A percentile compares a stretch with the other conserved stretches of the same genome.
Evolutionary conservation across 2,329 filamentous ascomycete species (phyloP).

Genomic region (Hortaea sp.): DNA sequence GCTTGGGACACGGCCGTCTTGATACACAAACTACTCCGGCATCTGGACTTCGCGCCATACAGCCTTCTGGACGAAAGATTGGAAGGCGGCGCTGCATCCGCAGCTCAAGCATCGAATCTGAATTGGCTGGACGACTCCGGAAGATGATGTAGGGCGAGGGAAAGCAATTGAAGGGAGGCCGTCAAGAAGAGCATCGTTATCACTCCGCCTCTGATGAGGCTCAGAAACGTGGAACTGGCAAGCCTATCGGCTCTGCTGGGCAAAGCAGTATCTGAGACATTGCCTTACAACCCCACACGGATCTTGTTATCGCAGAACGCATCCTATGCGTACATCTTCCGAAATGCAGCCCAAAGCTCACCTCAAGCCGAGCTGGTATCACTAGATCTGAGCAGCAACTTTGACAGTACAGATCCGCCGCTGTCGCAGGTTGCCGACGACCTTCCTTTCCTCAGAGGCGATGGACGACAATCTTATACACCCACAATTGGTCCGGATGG

Average conservation of each 20-base stretch:
- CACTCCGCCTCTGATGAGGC: background rate
- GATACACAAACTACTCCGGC: background rate
- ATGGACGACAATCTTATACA: conserved; percentile 50
- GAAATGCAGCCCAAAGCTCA: conserved; percentile 39
- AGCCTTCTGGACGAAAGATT: background rate
- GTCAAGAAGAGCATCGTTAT: background rate
- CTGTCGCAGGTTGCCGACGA: conserved; percentile 42
- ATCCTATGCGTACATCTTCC: conserved; percentile 60
- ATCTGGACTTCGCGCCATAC: background rate
- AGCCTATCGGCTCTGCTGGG: conserved; percentile 18
- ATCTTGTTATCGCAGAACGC: conserved; percentile 49
- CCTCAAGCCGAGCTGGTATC: conserved; percentile 47
- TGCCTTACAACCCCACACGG: conserved; percentile 71
- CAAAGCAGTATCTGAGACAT: conserved; percentile 15
- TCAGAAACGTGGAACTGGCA: background rate
- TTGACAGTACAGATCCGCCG: conserved; percentile 39
- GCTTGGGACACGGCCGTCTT: background rate
- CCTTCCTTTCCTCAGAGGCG: conserved; percentile 53
- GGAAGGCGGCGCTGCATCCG: background rate
- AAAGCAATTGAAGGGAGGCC: background rate
- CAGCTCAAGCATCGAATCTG: background rate
- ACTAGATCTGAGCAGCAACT: conserved; percentile 52
- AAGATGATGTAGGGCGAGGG: background rate
- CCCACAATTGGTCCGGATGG: conserved; percentile 57
- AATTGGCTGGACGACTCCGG: background rate